These are phyloP conservation scores for Syzygium aqueum DNA, from an alignment of 345 rosid species.

Conservation along the genomic window DNA sequence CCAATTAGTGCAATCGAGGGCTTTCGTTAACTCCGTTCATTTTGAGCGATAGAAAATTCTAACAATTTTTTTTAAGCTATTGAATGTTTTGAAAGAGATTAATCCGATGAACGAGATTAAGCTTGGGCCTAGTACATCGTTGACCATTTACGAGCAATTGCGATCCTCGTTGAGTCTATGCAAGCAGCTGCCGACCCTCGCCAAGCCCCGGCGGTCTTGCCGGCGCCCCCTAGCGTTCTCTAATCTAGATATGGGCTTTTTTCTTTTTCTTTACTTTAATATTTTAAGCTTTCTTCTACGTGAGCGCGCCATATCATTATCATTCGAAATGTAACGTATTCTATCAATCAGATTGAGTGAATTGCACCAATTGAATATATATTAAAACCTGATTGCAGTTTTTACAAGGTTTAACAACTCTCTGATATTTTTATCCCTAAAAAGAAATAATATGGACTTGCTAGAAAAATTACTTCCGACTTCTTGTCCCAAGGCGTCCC, in stretches of 20 bases:
- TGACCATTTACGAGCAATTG: not conserved
- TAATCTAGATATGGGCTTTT: not conserved
- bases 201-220: too few species aligned
- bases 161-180: not conserved
- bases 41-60: too few species aligned
- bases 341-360: not conserved
- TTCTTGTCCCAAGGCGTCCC: not conserved
- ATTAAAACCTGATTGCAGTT: not conserved
- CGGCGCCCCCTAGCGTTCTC: not conserved
- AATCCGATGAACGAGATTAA: not conserved
- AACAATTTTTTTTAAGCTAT: too few species aligned
- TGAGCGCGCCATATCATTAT: not conserved
- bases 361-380: not conserved
- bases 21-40: too few species aligned
- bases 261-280: not conserved
- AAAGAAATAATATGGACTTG: not conserved
- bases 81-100: too few species aligned
- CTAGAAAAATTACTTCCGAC: not conserved
- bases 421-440: not conserved
- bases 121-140: not conserved
- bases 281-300: not conserved
- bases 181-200: too few species aligned
- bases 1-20: not conserved
- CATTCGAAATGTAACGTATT: not conserved
- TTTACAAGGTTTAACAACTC: not conserved